These are phyloP conservation scores for Eucalyptus urophylla DNA, from an alignment of 345 rosid genomes.

Conservation along the genomic window DNA sequence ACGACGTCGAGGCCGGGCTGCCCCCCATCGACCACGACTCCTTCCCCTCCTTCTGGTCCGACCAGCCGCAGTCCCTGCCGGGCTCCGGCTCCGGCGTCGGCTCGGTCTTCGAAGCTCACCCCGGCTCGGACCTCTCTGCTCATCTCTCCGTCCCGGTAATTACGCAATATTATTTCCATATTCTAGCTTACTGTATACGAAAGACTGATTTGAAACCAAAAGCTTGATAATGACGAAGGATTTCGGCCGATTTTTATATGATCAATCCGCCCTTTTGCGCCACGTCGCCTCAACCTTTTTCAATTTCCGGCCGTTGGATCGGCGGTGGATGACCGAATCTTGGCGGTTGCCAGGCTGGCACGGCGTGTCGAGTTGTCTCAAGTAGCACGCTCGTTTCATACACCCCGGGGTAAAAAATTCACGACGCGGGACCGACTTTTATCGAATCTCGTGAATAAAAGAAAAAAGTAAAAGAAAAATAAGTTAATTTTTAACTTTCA, in stretches of 20 bases:
- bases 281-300: background rate
- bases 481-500: background rate
- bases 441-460: background rate
- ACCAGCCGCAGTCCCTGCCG: constrained; percentile 50
- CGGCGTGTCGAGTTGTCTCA: background rate
- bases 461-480: background rate
- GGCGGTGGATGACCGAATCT: background rate
- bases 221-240: background rate
- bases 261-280: background rate
- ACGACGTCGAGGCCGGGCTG: constrained; percentile 44
- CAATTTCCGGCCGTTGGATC: background rate
- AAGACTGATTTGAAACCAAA: background rate
- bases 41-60: constrained; percentile 61
- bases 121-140: constrained; percentile 52
- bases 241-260: background rate
- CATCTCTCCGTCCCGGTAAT: constrained; percentile 91
- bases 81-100: constrained; percentile 47
- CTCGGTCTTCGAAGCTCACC: constrained; percentile 25
- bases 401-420: background rate
- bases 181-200: background rate
- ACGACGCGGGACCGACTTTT: background rate
- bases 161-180: background rate
- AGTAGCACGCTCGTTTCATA: background rate
- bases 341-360: background rate
- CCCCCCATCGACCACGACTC: constrained; percentile 11